Evolutionary conservation across 208 protist genomes (phyloP), one percentile per base, ranked within the genome.

Genomic region (Acanthamoeba rhysodes): DNA sequence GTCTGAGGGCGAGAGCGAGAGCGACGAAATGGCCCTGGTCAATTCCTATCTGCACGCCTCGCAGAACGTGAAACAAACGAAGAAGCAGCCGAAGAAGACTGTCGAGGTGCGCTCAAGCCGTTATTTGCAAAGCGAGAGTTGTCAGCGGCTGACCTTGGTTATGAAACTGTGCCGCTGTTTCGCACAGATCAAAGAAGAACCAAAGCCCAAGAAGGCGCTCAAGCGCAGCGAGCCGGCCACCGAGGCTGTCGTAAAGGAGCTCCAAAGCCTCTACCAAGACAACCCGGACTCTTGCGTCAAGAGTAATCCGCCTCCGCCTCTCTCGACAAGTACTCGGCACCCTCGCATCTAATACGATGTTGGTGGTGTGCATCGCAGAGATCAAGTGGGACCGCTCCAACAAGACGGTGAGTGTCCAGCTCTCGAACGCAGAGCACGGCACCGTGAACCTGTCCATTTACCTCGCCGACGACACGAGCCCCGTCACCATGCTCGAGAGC

Each of bases 401-500:
- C 82, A 57, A 41, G 29, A 68, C 37, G 27, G 48, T 90, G 50
- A 68, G 29, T 8, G n/a, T 90, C 7, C 82, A 70, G 57, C 57
- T 90, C 8, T 34, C 57, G 18, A 90, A 59, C 16, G 82, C 27
- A 45, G 82, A 90, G 14, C 6, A 59, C 24, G 57, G 82, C 53
- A 66, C 57, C 53, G 82, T 90, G 18, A 70, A 59, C 29, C 53
- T 90, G 12, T 90, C 82, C 8, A 48, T 90, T 29, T 90, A 41
- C 32, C 32, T 90, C 7, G 82, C 29, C 29, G 82, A 90, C 18
- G 82, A 90, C 27, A 20, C 48, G 4, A 59, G 82, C n/a, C 82
- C 82, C 12, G 82, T 90, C 53, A 70, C 57, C 27, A 90, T 90
- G 82, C 48, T 90, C 32, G 82, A 90, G 32, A 50, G 55, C 29